Base-by-base conservation (phyloP, 345 rosid genomes). In the Fremontodendron californicum region DNA sequence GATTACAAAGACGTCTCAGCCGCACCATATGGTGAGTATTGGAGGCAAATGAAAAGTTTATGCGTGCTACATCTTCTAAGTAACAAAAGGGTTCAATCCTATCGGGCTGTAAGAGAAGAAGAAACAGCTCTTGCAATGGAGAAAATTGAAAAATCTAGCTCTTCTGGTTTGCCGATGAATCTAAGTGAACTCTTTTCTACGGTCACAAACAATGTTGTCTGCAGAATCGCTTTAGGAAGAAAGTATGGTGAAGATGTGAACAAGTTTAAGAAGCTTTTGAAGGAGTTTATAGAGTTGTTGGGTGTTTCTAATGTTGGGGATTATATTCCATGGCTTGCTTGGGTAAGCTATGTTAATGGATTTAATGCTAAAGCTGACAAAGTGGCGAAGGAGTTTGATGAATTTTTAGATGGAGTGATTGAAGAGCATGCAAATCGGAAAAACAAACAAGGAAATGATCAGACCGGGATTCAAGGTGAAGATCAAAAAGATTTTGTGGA, bases 21-120 rank as follows among this genome's bases (percentile, higher is more conserved):
- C 2, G 86, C 92, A 1, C 87, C 89, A 1, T 89, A 90, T 29
- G 91, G 92, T 16, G 92, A 90, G 73, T 91, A 90, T 33, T 90
- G 95, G 97, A 84, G 93, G 67, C 88, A 89, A 55, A 82, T 87
- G 72, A 90, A 82, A 79, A 84, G 88, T 72, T 57, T 87, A 2
- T 82, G 87, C 43, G 83, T 86, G 16, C 49, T 85, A 1, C 87
- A 85, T 54, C 84, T 92, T 35, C 79, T 91, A 6, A 91, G 85
- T 78, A 82, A 60, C 77, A 87, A 74, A 73, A 87, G 81, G 77
- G 92, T 92, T 4, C 81, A 81, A 0, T 77, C 89, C 1, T 88
- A 85, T 52, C 71, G 77, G 9, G 40, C 18, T 0, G 69, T 87
- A 6, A 83, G 86, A 72, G 82, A 85, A 80, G 88, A 90, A 49